Base-by-base conservation (phyloP, 164 flowering plant genomes). In the Piper longum region DNA sequence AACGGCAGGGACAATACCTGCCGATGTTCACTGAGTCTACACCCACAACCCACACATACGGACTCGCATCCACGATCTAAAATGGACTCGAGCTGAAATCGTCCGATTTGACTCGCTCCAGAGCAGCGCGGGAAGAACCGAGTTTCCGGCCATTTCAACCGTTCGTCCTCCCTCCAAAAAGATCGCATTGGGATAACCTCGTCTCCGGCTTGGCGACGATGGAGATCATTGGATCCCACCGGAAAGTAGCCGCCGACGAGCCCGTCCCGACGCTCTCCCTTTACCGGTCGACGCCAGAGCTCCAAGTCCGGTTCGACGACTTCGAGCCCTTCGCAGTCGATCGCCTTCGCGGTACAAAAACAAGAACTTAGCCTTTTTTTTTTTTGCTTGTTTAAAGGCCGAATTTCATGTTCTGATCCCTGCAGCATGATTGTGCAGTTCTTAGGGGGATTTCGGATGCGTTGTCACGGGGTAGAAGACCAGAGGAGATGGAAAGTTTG, bases 271-370 rank as follows among this genome's bases (percentile, higher is more conserved):
- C 80, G 0, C 80, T 89, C 12, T 87, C 96, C 41, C 77, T 86
- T 60, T 89, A 91, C 78, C 85, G 89, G 3, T 77, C 90, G 2
- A 85, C 89, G 52, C 96, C 98, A 16, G 11, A 72, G 0, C 82
- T 89, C 18, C 91, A 92, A 75, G 96, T 92, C 54, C 71, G 93
- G 16, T 88, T 92, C 63, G 95, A 87, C 45, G 95, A 89, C 64
- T 92, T 92, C 62, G 96, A 92, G 85, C 80, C 80, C 55, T 92
- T 75, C 71, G 95, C 98, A 62, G 70, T 92, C 52, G 91, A 89
- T 72, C 92, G 96, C 61, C 88, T 89, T 44, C 85, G 92, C 82
- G 98, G 98, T 91, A 70, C 12, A 5, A 9, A 6, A 3, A 2
- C 13, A 14, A 45, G 7, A 45, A 7, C 12, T 45, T 9, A 45